These are phyloP conservation scores for Dothideomycetidae sp. DNA, from an alignment of 2,329 filamentous ascomycete genomes.

Conservation along the genomic window DNA sequence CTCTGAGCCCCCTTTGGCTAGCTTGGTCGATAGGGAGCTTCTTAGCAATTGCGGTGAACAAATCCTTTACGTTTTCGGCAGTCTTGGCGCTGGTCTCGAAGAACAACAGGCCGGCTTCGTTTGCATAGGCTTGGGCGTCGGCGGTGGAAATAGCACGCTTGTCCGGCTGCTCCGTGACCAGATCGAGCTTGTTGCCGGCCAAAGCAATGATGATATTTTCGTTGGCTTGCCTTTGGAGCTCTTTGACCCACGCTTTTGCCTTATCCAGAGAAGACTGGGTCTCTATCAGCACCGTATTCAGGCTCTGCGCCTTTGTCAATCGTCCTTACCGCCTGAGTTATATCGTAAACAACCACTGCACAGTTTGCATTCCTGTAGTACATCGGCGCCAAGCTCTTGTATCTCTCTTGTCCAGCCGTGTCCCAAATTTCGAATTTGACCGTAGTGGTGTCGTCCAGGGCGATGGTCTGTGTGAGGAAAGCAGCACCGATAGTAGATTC, in stretches of 20 bases:
- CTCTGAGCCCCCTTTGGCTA: constrained; percentile 73
- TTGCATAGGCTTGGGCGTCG: constrained; percentile 89
- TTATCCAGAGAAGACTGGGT: constrained; percentile 89
- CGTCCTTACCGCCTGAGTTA: constrained; percentile 85
- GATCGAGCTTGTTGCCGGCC: constrained; percentile 92
- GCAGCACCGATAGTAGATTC: constrained; percentile 97
- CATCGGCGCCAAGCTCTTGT: constrained; percentile 98
- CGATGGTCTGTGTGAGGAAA: constrained; percentile 97
- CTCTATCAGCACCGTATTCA: constrained; percentile 12
- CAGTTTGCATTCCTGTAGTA: constrained; percentile 99
- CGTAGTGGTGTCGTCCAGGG: constrained; percentile 92
- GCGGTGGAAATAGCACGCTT: constrained; percentile 82
- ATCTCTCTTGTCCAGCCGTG: constrained; percentile 94
- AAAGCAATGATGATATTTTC: constrained; percentile 99
- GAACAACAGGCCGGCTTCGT: constrained; percentile 85
- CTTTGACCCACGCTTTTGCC: constrained; percentile 98
- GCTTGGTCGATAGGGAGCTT: constrained; percentile 93
- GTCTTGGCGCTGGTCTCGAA: constrained; percentile 99
- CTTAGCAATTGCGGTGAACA: constrained; percentile 96
- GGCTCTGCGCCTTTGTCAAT: constrained; percentile 13
- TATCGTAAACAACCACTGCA: constrained; percentile 97
- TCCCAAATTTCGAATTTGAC: constrained; percentile 99
- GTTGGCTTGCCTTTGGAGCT: constrained; percentile 95
- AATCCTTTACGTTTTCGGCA: constrained; percentile 83
- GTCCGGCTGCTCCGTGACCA: constrained; percentile 86